These are phyloP conservation scores for Harringtonia lauricola DNA, from an alignment of 2,329 filamentous ascomycete genomes.

Conservation along the genomic window DNA sequence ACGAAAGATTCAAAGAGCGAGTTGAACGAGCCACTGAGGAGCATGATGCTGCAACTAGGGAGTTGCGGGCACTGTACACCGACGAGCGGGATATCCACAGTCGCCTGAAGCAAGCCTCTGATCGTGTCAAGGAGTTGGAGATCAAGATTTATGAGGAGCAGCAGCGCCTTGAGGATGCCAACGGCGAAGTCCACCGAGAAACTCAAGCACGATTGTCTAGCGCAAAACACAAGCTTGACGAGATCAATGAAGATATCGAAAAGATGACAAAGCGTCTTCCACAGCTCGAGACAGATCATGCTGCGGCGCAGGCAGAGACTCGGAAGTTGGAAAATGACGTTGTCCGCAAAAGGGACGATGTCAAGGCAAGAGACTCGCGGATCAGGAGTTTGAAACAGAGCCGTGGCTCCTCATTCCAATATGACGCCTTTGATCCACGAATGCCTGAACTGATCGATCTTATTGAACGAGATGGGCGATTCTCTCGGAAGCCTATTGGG, in stretches of 20 bases:
- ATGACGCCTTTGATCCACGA: conserved; percentile 49
- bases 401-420: conserved; percentile 35
- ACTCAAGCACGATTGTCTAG: conserved; percentile 45
- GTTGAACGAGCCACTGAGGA: conserved; percentile 36
- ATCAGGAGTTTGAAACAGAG: conserved; percentile 43
- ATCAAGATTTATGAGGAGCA: conserved; percentile 43
- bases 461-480: conserved; percentile 61
- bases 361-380: conserved; percentile 37
- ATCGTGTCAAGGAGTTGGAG: conserved; percentile 33
- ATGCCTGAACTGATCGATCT: conserved; percentile 53
- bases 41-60: conserved; percentile 25
- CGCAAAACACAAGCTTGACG: conserved; percentile 37
- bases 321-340: conserved; percentile 21
- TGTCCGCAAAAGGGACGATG: conserved; percentile 40
- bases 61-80: conserved; percentile 30
- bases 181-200: conserved; percentile 52
- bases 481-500: conserved; percentile 64
- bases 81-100: conserved; percentile 56
- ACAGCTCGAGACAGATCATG: conserved; percentile 20
- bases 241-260: conserved; percentile 26
- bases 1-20: conserved; percentile 32
- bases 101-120: conserved; percentile 42
- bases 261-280: conserved; percentile 18
- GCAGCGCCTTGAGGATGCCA: conserved; percentile 51
- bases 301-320: conserved; percentile 19